Evolutionary conservation across 176 grass and related monocot species (phyloP).

Genomic region (Zoysia japonica): DNA sequence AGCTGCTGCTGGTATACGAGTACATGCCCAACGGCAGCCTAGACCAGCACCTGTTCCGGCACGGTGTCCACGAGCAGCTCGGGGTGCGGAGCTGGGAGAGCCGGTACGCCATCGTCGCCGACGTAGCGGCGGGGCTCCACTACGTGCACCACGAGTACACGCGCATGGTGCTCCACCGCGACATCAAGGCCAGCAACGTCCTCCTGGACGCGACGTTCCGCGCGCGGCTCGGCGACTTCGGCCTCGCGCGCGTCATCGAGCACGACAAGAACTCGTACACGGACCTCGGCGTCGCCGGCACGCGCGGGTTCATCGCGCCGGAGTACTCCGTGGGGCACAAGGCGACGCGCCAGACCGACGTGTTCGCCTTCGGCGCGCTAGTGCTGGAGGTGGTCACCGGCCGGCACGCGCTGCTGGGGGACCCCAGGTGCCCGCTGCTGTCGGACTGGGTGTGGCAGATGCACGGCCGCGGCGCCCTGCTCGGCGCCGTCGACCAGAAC

Average conservation of each 20-base stretch:
- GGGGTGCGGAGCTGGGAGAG: conserved; percentile 43
- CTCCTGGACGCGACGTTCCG: conserved; percentile 57
- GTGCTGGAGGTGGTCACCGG: conserved; percentile 60
- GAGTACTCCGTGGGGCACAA: conserved; percentile 52
- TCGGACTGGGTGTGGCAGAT: conserved; percentile 61
- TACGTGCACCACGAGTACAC: conserved; percentile 77
- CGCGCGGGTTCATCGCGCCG: conserved; percentile 63
- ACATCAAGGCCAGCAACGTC: conserved; percentile 72
- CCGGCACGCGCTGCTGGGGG: conserved; percentile 17
- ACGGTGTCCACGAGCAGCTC: not conserved
- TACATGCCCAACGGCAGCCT: conserved; percentile 89
- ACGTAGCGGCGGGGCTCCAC: conserved; percentile 59
- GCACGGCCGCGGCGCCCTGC: conserved; percentile 47
- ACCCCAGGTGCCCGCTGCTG: conserved; percentile 32
- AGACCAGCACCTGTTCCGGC: conserved; percentile 48
- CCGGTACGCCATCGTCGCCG: conserved; percentile 53
- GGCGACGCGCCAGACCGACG: conserved; percentile 55
- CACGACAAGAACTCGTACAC: conserved; percentile 41
- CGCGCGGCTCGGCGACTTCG: conserved; percentile 75
- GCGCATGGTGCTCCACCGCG: conserved; percentile 65
- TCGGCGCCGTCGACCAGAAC: conserved; percentile 45
- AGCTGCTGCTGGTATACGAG: conserved; percentile 76
- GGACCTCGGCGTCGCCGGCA: conserved; percentile 55
- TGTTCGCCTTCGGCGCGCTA: conserved; percentile 59
- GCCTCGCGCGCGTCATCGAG: conserved; percentile 63